These are phyloP conservation scores for Paecilomyces dactylethromorphus DNA, from an alignment of 2,329 filamentous ascomycete genomes.

Conservation along the genomic window DNA sequence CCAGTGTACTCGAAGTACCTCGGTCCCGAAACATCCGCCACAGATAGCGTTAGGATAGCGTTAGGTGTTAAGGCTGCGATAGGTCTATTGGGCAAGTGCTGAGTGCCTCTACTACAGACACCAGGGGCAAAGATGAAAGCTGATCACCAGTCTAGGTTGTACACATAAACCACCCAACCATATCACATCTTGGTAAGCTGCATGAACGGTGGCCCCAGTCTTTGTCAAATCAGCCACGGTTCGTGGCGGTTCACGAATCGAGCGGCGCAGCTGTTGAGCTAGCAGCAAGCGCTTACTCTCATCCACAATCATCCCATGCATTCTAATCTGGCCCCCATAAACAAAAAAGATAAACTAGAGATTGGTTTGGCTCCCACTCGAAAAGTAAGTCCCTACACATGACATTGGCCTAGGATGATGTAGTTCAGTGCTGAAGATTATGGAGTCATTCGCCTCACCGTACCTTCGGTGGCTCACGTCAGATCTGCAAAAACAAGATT, in stretches of 20 bases:
- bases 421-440: neutral
- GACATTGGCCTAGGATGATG: neutral
- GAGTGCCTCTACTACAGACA: neutral
- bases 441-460: neutral
- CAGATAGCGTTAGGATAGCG: neutral
- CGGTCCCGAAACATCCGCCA: neutral
- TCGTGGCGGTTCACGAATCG: neutral
- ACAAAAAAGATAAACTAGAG: neutral
- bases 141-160: neutral
- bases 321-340: neutral
- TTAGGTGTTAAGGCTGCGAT: neutral
- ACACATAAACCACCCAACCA: neutral
- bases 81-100: neutral
- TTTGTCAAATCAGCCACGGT: neutral
- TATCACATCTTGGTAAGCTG: neutral
- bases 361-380: neutral
- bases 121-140: neutral
- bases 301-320: neutral
- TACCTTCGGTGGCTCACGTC: neutral
- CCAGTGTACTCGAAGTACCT: neutral
- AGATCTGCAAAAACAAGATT: neutral
- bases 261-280: neutral
- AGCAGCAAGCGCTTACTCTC: neutral
- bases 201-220: neutral
- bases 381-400: neutral